Conservation (phyloP, 345 rosid species). For the Brassica carinata region DNA sequence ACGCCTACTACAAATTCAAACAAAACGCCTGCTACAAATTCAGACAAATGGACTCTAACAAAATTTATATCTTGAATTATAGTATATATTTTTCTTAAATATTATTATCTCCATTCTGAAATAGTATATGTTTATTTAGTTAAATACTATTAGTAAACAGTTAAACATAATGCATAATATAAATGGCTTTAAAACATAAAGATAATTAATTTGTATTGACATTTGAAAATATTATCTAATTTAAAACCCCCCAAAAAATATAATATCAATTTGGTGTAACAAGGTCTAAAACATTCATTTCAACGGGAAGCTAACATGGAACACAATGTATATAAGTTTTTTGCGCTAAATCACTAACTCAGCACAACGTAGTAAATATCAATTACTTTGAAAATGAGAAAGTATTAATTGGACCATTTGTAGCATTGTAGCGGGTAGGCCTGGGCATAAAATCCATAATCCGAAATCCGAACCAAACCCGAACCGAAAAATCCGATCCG, state of each 20-base stretch:
- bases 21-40: not conserved
- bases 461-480: no score
- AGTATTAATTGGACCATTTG: not conserved
- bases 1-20: not conserved
- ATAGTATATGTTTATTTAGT: not conserved
- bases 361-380: not conserved
- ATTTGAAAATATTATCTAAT: not conserved
- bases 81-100: not conserved
- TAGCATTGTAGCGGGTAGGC: not conserved
- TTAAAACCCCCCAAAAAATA: not conserved
- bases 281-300: not conserved
- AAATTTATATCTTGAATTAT: not conserved
- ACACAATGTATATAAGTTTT: not conserved
- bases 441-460: no score
- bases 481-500: no score
- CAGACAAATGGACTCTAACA: not conserved
- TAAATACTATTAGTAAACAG: not conserved
- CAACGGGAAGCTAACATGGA: not conserved
- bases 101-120: not conserved
- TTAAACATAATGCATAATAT: not conserved
- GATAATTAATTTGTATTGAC: no score
- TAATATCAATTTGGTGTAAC: no score
- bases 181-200: no score
- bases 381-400: not conserved
- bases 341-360: not conserved